Evolutionary conservation across 2,329 filamentous ascomycete species (phyloP), one percentile per base, ranked within the genome.

Genomic region (Diplodia corticola): DNA sequence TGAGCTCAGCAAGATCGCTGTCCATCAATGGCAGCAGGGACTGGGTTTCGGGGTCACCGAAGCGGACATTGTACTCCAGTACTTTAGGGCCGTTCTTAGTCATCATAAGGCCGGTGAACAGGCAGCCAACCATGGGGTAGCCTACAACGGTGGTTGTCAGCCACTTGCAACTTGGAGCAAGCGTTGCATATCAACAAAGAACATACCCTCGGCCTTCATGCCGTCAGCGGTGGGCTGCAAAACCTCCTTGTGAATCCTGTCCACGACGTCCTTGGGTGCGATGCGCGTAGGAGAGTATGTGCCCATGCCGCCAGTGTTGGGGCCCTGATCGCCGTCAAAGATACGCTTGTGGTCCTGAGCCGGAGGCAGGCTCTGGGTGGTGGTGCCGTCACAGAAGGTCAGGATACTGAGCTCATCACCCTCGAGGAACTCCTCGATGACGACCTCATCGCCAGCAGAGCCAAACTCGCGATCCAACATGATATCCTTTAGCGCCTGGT

Each of bases 311-410:
- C 94, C 95, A 2, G 95, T 98, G 80, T 98, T 98, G 44, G 93
- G 91, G 1, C 95, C 95, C 59, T 87, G 85, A 75, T 98, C 94
- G 64, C 91, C 92, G 73, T 99, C 95, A 63, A 91, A 91, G 70
- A 96, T 93, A 69, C 93, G 88, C 85, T 99, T 98, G 83, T 99
- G 95, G 77, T 98, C 95, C 78, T 99, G 95, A 1, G 94, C 94
- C 0, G 95, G 90, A 5, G 94, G 94, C 10, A 98, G 83, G 9
- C 90, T 92, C 74, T 87, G 86, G 76, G 96, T 91, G 1, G 89
- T 90, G 75, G 91, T 90, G 61, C 95, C 95, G 75, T 99, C 95
- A 74, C 89, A 92, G 80, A 99, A 97, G 35, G 90, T 92, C 57
- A 99, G 83, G 69, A 99, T 91, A 74, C 91, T 95, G 69, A 98